Evolutionary conservation across 169 alveolate species (phyloP).

Genomic region (Babesia caballi): DNA sequence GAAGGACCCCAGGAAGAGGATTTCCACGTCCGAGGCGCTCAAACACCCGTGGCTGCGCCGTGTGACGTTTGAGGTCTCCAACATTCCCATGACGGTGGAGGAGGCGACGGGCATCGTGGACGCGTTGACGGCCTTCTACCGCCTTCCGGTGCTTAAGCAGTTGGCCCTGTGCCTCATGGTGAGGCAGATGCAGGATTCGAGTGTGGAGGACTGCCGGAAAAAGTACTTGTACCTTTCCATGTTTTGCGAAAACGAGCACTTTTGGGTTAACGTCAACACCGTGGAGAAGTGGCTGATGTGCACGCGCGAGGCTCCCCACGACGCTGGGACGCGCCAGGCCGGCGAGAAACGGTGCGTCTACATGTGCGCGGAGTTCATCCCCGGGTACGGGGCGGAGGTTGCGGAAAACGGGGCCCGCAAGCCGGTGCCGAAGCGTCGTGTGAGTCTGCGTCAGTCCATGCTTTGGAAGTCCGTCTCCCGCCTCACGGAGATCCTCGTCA

Average conservation of each 20-base stretch:
- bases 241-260: conserved; percentile 31
- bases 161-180: conserved; percentile 60
- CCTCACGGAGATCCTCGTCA: conserved; percentile 8
- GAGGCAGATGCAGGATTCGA: conserved; percentile 43
- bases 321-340: not conserved
- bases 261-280: conserved; percentile 17
- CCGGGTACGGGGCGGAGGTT: not conserved
- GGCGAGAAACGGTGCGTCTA: not conserved
- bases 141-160: conserved; percentile 52
- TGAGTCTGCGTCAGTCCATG: conserved; percentile 28
- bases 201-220: conserved; percentile 11
- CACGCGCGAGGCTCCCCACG: conserved; percentile 1
- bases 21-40: conserved; percentile 87
- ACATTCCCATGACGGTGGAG: conserved; percentile 42
- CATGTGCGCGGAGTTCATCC: conserved; percentile 21
- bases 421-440: conserved; percentile 15
- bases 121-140: conserved; percentile 33
- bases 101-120: conserved; percentile 39
- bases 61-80: conserved; percentile 33
- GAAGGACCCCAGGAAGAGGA: conserved; percentile 81
- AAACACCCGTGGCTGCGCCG: conserved; percentile 83
- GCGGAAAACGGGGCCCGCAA: not conserved
- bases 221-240: conserved; percentile 40
- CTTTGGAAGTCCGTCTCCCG: conserved; percentile 47
- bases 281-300: conserved; percentile 38